Evolutionary conservation across 176 grass and related monocot species (phyloP).

Genomic region (Cenchrus americanus): DNA sequence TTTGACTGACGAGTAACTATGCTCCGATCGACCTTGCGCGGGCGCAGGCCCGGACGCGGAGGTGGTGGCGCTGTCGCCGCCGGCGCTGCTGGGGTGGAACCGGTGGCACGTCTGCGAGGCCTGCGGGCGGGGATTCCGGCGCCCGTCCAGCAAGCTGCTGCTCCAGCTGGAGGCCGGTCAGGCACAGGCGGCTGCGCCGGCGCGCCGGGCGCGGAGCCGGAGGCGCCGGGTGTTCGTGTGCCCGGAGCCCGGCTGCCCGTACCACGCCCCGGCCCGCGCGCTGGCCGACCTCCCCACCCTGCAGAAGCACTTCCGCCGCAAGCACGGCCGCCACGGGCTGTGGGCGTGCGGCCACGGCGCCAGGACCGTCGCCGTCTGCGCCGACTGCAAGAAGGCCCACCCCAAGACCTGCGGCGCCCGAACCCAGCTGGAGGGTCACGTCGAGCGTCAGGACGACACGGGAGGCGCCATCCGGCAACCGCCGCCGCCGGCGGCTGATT

Average conservation of each 20-base stretch:
- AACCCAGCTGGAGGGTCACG: background rate
- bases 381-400: too few relatives aligned
- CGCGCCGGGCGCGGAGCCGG: too few relatives aligned
- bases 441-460: background rate
- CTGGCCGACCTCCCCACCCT: background rate
- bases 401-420: too few relatives aligned
- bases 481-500: too few relatives aligned
- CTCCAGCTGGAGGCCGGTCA: too few relatives aligned
- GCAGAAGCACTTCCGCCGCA: background rate
- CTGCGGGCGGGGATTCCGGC: background rate
- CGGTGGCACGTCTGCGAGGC: background rate
- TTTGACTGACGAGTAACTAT: too few relatives aligned
- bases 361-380: background rate
- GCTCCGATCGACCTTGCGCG: too few relatives aligned
- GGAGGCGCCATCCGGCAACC: too few relatives aligned
- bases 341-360: background rate
- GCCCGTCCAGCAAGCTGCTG: background rate
- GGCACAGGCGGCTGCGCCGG: too few relatives aligned
- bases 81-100: background rate
- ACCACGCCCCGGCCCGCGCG: background rate
- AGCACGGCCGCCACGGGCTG: background rate
- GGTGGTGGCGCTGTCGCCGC: conserved; percentile 4
- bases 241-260: background rate
- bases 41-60: background rate
- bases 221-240: background rate